Conservation (phyloP, 768 basidiomycete species). For the Suillus clintonianus region DNA sequence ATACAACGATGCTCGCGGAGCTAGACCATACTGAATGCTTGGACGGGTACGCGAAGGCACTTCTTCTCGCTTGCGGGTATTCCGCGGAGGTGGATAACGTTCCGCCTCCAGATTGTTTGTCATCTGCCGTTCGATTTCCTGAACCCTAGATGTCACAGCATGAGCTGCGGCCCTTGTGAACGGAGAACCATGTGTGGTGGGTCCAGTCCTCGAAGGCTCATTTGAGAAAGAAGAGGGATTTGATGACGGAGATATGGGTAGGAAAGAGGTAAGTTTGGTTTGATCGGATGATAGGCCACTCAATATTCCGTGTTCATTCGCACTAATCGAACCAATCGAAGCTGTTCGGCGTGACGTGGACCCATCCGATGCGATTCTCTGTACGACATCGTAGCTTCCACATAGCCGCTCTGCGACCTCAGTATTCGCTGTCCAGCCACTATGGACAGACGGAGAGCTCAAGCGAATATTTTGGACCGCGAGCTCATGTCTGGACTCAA, state of each 20-base stretch:
- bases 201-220: not conserved
- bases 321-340: slow-evolving; percentile 26
- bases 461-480: slow-evolving; percentile 32
- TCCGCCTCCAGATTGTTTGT: slow-evolving; percentile 53
- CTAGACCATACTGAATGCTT: slow-evolving; percentile 64
- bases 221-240: slow-evolving; percentile 2
- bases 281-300: slow-evolving; percentile 7
- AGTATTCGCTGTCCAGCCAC: slow-evolving; percentile 63
- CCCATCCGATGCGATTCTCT: slow-evolving; percentile 41
- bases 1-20: slow-evolving; percentile 61
- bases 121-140: slow-evolving; percentile 58
- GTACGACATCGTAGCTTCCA: slow-evolving; percentile 69
- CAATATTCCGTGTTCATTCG: slow-evolving; percentile 19
- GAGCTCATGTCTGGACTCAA: slow-evolving; percentile 13
- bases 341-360: slow-evolving; percentile 24
- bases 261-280: slow-evolving; percentile 14
- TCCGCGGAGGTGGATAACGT: slow-evolving; percentile 33
- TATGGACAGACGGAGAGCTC: slow-evolving; percentile 52
- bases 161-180: slow-evolving; percentile 11
- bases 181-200: not conserved
- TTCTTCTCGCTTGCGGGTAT: slow-evolving; percentile 46
- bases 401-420: slow-evolving; percentile 68
- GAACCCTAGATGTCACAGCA: slow-evolving; percentile 53
- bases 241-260: slow-evolving; percentile 10
- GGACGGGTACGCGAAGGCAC: slow-evolving; percentile 39